phyloP scores from a whole-genome alignment of 768 basidiomycete genomes.

The Clitopilus passeckerianus region DNA sequence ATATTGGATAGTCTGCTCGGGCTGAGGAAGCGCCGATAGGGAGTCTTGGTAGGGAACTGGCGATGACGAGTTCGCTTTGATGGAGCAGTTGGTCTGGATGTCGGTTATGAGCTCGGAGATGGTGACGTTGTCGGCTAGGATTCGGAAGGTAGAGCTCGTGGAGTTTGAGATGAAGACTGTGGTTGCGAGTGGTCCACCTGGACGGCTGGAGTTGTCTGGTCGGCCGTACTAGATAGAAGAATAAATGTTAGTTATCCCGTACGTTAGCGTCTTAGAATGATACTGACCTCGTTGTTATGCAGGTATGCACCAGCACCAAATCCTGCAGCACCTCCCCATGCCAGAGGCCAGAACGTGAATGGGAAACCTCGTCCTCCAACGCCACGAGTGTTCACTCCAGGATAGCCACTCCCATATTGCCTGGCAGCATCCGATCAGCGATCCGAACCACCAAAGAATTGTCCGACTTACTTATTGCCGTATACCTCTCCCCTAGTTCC shows the following conservation, averaged over 20 bases:
- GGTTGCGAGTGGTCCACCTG: constrained; percentile 36
- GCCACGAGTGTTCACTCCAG: constrained; percentile 32
- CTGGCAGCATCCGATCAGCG: constrained; percentile 16
- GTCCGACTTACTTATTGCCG: constrained; percentile 26
- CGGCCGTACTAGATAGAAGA: constrained; percentile 33
- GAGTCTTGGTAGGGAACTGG: constrained; percentile 26
- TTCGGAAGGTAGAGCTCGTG: constrained; percentile 30
- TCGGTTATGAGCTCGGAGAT: constrained; percentile 31
- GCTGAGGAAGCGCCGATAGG: constrained; percentile 23
- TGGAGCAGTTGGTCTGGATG: constrained; percentile 32
- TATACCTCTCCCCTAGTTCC: constrained; percentile 30
- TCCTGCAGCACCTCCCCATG: constrained; percentile 30
- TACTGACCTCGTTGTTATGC: constrained; percentile 31
- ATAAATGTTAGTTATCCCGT: not conserved
- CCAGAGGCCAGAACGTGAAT: constrained; percentile 52
- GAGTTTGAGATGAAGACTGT: constrained; percentile 34
- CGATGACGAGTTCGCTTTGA: constrained; percentile 16
- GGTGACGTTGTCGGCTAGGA: constrained; percentile 43
- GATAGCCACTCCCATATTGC: constrained; percentile 53
- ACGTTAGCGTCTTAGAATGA: constrained; percentile 11
- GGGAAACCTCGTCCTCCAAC: constrained; percentile 44
- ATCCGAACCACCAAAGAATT: not conserved
- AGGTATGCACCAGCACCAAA: constrained; percentile 15
- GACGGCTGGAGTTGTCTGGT: constrained; percentile 34
- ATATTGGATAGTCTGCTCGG: constrained; percentile 61